A percentile compares a stretch with the other conserved stretches of the same genome.
phyloP scores from a whole-genome alignment of 2,329 filamentous ascomycete genomes.

The Rhinocladiella mackenziei region DNA sequence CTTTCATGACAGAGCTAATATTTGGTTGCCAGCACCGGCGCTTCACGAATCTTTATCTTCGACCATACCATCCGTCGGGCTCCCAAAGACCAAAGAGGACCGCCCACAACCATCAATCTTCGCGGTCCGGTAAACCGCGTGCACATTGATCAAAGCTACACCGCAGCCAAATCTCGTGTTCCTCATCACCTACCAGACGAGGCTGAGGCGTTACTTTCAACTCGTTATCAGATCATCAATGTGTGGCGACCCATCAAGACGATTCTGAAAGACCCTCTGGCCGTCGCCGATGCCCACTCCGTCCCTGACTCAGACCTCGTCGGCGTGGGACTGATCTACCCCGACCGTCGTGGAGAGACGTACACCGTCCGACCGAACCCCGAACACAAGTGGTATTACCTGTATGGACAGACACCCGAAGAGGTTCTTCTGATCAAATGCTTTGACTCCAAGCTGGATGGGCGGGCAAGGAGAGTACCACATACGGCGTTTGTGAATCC shows the following conservation, averaged over 20 bases:
- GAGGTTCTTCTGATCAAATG: constrained; percentile 60
- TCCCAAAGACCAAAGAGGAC: constrained; percentile 31
- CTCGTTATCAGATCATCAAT: constrained; percentile 50
- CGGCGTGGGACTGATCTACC: constrained; percentile 49
- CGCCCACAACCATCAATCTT: constrained; percentile 27
- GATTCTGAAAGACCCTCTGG: constrained; percentile 53
- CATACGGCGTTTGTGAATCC: constrained; percentile 54
- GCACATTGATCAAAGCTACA: constrained; percentile 50
- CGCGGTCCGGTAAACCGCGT: constrained; percentile 50
- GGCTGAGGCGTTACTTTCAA: constrained; percentile 41
- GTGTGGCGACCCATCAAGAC: constrained; percentile 52
- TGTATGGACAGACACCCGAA: constrained; percentile 48
- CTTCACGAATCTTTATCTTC: constrained; percentile 56
- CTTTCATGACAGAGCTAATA: constrained; percentile 10
- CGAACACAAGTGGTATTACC: constrained; percentile 52
- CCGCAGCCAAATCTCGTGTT: constrained; percentile 43
- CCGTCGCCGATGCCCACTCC: constrained; percentile 50
- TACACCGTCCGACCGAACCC: constrained; percentile 43
- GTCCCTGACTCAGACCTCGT: constrained; percentile 52
- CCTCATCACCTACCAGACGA: constrained; percentile 44
- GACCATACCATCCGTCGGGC: constrained; percentile 58
- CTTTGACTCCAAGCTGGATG: constrained; percentile 57
- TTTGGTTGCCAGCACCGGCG: constrained; percentile 50
- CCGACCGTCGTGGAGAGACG: constrained; percentile 50
- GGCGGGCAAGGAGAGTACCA: constrained; percentile 50